Percentiles rank a stretch among this genome's conserved stretches.
phyloP scores from a whole-genome alignment of 2,329 filamentous ascomycete genomes.

The Stachybotrys echinatus region DNA sequence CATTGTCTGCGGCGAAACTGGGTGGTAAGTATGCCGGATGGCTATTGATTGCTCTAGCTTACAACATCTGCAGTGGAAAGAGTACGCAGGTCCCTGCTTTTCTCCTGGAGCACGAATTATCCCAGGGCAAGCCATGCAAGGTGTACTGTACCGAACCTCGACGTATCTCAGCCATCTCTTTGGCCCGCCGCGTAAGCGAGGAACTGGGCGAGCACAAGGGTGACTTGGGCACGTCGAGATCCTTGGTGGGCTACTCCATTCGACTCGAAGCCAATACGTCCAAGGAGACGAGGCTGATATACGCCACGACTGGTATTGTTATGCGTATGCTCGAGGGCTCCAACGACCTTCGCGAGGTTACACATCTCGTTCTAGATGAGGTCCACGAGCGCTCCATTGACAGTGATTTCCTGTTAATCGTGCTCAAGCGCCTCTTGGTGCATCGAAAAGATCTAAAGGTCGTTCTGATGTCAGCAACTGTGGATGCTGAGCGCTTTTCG shows the following conservation, averaged over 20 bases:
- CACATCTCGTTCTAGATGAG: constrained; percentile 93
- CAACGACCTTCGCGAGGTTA: constrained; percentile 81
- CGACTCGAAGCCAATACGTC: constrained; percentile 84
- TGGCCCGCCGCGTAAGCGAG: constrained; percentile 89
- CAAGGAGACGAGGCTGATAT: constrained; percentile 77
- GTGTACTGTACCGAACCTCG: constrained; percentile 94
- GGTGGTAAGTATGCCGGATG: constrained; percentile 49
- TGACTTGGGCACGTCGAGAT: constrained; percentile 76
- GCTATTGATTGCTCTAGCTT: constrained; percentile 8
- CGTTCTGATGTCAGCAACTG: constrained; percentile 94
- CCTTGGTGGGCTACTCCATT: constrained; percentile 91
- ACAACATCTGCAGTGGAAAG: constrained; percentile 59
- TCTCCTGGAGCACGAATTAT: constrained; percentile 82
- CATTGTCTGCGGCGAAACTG: constrained; percentile 94
- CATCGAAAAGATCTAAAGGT: constrained; percentile 82
- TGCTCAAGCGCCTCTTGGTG: constrained; percentile 75
- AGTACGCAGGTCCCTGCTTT: constrained; percentile 97
- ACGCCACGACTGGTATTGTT: constrained; percentile 89
- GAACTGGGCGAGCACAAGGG: constrained; percentile 81
- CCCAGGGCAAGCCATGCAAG: constrained; percentile 75
- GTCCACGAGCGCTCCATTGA: constrained; percentile 96
- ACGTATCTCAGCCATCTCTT: constrained; percentile 90
- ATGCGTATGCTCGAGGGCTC: constrained; percentile 94
- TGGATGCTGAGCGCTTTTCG: constrained; percentile 88
- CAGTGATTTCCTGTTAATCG: constrained; percentile 91